Conservation (phyloP, 306 rosid species). For the Crotalaria pallida region DNA sequence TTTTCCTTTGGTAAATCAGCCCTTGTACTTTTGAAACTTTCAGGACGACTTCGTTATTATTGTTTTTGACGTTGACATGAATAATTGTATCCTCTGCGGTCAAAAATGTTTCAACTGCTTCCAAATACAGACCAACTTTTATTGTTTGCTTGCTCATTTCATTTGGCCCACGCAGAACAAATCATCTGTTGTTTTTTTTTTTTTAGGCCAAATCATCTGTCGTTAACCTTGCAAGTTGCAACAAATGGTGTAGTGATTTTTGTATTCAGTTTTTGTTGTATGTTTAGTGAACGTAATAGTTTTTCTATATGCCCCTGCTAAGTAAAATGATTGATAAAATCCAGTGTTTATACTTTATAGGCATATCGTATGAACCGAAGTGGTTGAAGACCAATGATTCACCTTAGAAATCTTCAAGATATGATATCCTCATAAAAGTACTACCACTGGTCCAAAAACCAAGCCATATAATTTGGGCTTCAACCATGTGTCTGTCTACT, state of each 20-base stretch:
- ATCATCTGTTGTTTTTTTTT: not conserved
- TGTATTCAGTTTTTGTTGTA: not conserved
- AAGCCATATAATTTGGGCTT: not conserved
- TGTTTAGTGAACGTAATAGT: not conserved
- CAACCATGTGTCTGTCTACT: not conserved
- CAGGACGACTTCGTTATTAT: slow-evolving; percentile 10
- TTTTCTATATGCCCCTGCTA: not conserved
- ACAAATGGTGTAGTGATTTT: not conserved
- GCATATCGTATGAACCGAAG: not conserved
- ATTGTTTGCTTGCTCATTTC: not conserved
- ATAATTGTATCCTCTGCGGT: slow-evolving; percentile 10
- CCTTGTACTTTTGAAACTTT: slow-evolving; percentile 5
- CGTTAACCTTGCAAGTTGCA: not conserved
- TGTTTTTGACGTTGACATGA: slow-evolving; percentile 17
- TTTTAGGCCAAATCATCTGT: not conserved
- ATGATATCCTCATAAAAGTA: not conserved
- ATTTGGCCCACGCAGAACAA: not conserved
- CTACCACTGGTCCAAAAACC: not conserved
- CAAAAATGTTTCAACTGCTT: slow-evolving; percentile 17
- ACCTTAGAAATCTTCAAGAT: not conserved
- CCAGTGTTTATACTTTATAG: not conserved
- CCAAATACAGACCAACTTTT: not conserved
- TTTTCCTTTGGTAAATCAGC: slow-evolving; percentile 23
- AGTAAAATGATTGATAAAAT: not conserved
- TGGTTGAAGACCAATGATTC: not conserved